phyloP scores from a whole-genome alignment of 257 asterid species.

The Jasminum sambac region DNA sequence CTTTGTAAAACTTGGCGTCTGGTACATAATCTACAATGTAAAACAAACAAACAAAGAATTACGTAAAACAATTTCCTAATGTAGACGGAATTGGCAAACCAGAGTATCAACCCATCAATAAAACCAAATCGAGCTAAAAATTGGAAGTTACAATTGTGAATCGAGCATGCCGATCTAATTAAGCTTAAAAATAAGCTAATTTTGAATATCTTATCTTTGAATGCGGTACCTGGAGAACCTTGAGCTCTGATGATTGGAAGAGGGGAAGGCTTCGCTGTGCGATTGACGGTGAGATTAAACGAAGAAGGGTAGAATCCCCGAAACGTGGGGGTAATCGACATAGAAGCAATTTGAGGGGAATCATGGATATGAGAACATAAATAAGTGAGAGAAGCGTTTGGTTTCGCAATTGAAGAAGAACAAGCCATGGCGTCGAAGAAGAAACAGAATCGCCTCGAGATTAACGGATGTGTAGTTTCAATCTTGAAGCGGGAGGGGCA shows the following conservation, averaged over 20 bases:
- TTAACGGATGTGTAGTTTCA: background rate
- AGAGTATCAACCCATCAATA: background rate
- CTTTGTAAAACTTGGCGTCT: slow-evolving; percentile 77
- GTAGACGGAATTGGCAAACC: background rate
- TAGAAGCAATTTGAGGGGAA: slow-evolving; percentile 29
- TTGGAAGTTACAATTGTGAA: background rate
- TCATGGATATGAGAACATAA: slow-evolving; percentile 18
- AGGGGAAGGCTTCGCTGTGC: slow-evolving; percentile 26
- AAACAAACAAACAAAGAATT: slow-evolving; percentile 25
- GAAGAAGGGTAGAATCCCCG: slow-evolving; percentile 31
- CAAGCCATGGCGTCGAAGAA: slow-evolving; percentile 30
- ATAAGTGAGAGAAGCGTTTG: slow-evolving; percentile 29
- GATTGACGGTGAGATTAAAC: slow-evolving; percentile 23
- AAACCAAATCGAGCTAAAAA: background rate
- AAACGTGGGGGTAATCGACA: slow-evolving; percentile 27
- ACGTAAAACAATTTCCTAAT: background rate
- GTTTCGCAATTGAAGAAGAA: slow-evolving; percentile 30
- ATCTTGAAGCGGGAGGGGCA: background rate
- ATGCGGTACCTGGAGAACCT: slow-evolving; percentile 40
- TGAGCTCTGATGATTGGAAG: slow-evolving; percentile 52
- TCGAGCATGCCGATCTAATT: background rate
- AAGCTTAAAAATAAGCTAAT: background rate
- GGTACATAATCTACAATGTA: slow-evolving; percentile 55
- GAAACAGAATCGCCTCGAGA: background rate
- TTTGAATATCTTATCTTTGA: background rate